These are phyloP conservation scores for Neurospora pannonica DNA, from an alignment of 495 filamentous ascomycete genomes.

Conservation along the genomic window DNA sequence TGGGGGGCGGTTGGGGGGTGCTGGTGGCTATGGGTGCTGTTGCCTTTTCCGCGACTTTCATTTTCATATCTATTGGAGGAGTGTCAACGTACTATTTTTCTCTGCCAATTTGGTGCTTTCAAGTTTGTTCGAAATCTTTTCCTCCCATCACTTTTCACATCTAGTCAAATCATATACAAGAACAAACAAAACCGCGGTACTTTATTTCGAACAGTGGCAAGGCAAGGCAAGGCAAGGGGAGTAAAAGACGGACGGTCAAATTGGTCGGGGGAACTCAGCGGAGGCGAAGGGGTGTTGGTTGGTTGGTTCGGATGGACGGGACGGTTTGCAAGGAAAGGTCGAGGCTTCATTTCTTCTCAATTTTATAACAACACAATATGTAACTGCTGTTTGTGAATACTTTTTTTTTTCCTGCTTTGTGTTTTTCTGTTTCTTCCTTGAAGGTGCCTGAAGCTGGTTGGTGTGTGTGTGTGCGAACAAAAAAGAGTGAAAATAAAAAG, in stretches of 20 bases:
- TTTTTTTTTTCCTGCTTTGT: background rate
- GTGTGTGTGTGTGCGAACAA: background rate
- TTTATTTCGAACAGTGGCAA: background rate
- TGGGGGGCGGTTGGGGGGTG: background rate
- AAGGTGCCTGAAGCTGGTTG: background rate
- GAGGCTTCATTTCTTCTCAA: background rate
- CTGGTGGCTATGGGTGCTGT: background rate
- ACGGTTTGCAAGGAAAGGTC: background rate
- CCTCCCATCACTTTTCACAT: background rate
- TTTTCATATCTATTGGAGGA: background rate
- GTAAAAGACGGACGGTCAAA: background rate
- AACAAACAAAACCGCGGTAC: background rate
- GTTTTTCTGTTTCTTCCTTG: background rate
- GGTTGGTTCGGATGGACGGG: background rate
- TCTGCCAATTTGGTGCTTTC: background rate
- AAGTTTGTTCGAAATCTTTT: background rate
- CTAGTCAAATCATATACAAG: background rate
- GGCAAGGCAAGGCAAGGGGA: background rate
- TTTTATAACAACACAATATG: background rate
- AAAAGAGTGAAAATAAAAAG: background rate
- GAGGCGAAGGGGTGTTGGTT: background rate
- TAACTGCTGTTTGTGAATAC: background rate
- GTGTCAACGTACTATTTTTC: background rate
- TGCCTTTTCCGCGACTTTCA: background rate
- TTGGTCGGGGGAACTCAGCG: background rate